Conservation (phyloP, 495 filamentous ascomycete genomes). For the Aspergillus heteromorphus region DNA sequence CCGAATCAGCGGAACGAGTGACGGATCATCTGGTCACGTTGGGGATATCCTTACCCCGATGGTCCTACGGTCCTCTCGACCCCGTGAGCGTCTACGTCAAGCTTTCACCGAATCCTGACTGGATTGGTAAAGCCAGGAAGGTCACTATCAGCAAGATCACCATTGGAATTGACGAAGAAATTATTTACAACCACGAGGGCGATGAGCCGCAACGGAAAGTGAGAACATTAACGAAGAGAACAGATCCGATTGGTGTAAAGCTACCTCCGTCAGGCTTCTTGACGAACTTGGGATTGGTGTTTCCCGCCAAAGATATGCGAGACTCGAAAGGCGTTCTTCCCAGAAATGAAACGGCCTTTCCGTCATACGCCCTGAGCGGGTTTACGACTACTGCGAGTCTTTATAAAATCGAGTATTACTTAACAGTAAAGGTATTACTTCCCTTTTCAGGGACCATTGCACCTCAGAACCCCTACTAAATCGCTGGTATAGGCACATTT, state of each 20-base stretch:
- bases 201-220: slow-evolving; percentile 90
- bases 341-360: slow-evolving; percentile 79
- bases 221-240: slow-evolving; percentile 78
- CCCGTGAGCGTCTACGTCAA: slow-evolving; percentile 95
- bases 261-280: slow-evolving; percentile 83
- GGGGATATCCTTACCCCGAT: slow-evolving; percentile 83
- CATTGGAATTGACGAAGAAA: slow-evolving; percentile 92
- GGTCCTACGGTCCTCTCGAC: slow-evolving; percentile 95
- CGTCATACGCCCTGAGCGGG: slow-evolving; percentile 77
- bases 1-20: slow-evolving; percentile 76
- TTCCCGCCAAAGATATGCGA: slow-evolving; percentile 83
- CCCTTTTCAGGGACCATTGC: neutral
- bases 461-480: slow-evolving; percentile 1
- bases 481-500: slow-evolving; percentile 64
- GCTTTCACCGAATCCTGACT: slow-evolving; percentile 84
- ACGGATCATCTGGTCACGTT: slow-evolving; percentile 89
- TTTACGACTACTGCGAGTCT: slow-evolving; percentile 92
- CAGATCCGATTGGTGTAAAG: slow-evolving; percentile 72
- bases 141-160: slow-evolving; percentile 94
- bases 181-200: slow-evolving; percentile 96
- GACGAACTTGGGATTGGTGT: slow-evolving; percentile 84
- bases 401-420: slow-evolving; percentile 97
- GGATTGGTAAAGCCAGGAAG: slow-evolving; percentile 80
- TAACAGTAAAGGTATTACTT: slow-evolving; percentile 80
- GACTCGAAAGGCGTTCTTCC: slow-evolving; percentile 87